A percentile compares a stretch with the other conserved stretches of the same genome.
Evolutionary conservation across 352 stramenopile genomes (phyloP).

Genomic region (Pythium insidiosum): DNA sequence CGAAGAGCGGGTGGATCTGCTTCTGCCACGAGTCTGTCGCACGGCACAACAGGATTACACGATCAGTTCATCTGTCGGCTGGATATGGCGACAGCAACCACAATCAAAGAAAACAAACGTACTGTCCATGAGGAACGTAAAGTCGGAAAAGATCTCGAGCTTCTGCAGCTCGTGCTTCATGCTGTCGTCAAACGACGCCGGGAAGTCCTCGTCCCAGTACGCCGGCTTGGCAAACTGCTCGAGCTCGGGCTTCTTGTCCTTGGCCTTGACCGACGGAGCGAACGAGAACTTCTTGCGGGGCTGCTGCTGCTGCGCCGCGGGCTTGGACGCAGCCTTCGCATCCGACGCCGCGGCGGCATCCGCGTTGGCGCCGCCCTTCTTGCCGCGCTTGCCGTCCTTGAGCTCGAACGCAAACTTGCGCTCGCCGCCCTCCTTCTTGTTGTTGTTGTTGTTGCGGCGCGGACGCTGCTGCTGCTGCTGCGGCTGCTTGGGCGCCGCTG

Average conservation of each 20-base stretch:
- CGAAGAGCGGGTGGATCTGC: constrained; percentile 71
- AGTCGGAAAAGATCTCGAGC: constrained; percentile 75
- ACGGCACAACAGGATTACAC: too few relatives aligned
- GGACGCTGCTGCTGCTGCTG: constrained; percentile 13
- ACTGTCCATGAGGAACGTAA: constrained; percentile 63
- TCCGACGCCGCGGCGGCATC: too few relatives aligned
- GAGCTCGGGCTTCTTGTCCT: constrained; percentile 31
- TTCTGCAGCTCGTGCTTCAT: constrained; percentile 88
- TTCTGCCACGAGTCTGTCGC: constrained; percentile 59
- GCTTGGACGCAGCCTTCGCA: neutral
- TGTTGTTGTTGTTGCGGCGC: constrained; percentile 2
- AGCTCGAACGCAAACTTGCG: constrained; percentile 13
- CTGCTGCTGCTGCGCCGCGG: neutral
- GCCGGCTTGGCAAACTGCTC: constrained; percentile 68
- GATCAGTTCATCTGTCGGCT: too few relatives aligned
- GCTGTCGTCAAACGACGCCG: constrained; percentile 49
- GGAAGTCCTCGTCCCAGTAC: constrained; percentile 76
- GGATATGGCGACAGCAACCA: too few relatives aligned
- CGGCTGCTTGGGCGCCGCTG: constrained; percentile 13
- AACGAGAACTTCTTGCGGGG: constrained; percentile 64
- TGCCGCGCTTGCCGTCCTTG: constrained; percentile 5
- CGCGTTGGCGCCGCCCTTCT: too few relatives aligned
- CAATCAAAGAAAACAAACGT: too few relatives aligned
- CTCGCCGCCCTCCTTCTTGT: constrained; percentile 11
- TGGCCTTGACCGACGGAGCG: constrained; percentile 34